Base-by-base conservation (phyloP, 78 protist species). In the Dictyostelium capitatum region DNA sequence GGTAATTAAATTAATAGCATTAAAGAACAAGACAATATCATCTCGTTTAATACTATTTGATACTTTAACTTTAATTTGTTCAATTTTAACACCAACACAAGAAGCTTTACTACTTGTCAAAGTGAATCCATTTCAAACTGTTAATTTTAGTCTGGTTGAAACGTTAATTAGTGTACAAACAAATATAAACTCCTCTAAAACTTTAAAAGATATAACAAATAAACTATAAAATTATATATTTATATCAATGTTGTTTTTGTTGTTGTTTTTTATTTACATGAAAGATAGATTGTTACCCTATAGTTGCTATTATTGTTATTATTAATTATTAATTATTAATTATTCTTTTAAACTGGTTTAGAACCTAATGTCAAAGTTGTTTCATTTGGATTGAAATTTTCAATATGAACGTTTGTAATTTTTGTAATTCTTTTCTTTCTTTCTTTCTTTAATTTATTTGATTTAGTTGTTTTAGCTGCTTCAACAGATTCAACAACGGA, bases 361-460 rank as follows among this genome's bases (percentile, higher is more conserved):
- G 47, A 30, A 30, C 73, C 73, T 30, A 65, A 30, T n/a, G n/a
- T n/a, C n/a, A n/a, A n/a, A n/a, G n/a, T 65, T 65, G 73, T 37
- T 47, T 74, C 92, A 47, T 87, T 87, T 23, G 92, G 92, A 75
- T 87, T 70, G 77, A 87, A 87, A 79, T 87, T 59, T 77, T 74
- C 80, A 64, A 87, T 87, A 20, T 87, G 92, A 30, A 67, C 25
- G 47, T 87, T 87, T n/a, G 92, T 87, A 47, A 87, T 64, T 32
- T 87, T 87, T 12, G 92, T 87, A 47, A 64, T 64, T 87, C 92
- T 87, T 25, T 73, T 32, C 62, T 87, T 87, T 50, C 80, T 74
- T 20, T 87, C 92, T 64, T 74, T 77, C 32, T 87, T 87, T 1
- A 20, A 37, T 43, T 59, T 70, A 5, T 64, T 32, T 1, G 92